Base-by-base conservation (phyloP, 129 eudicot species). In the Flaveria sonorensis region DNA sequence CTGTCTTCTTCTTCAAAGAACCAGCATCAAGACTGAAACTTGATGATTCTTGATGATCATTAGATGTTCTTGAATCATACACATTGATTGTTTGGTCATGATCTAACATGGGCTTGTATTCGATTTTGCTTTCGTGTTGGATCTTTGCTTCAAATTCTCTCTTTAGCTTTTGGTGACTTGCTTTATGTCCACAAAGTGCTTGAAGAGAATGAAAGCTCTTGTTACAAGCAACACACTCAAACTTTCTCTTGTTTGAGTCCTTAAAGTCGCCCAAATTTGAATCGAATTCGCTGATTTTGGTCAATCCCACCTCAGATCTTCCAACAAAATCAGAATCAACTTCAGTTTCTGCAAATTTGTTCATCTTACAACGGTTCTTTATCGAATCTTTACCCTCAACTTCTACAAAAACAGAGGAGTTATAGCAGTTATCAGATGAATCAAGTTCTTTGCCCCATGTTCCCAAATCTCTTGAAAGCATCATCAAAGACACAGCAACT, bases 111-210 rank as follows among this genome's bases (percentile, higher is more conserved):
- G 74, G 82, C 30, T 68, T 78, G 69, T 78, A 55, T 71, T 70
- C 82, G 12, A 69, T 70, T 42, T 43, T 73, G 83, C 72, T 79
- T 76, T 83, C 76, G 50, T 14, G 13, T 9, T 61, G 75, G 65
- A 48, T 79, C 78, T 78, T 86, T 42, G 86, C 71, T 70, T 77
- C 86, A 73, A 81, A 81, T 66, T 75, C 86, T 40, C 80, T 84
- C 75, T 87, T 87, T 76, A 83, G 63, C 84, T 91, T 91, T 84
- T 88, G 89, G 89, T 94, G 97, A 53, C 99, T 91, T 61, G 99
- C 97, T 77, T 92, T 89, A 51, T 94, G 99, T 4, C 99, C 99
- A 36, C 99, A 93, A 26, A 94, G 85, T 10, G 99, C 96, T 82
- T 94, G 97, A 81, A 77, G 92, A 56, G 98, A 89, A 70, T 84